Evolutionary conservation across 352 stramenopile genomes (phyloP).

Genomic region (Globisporangium acanthophoron): DNA sequence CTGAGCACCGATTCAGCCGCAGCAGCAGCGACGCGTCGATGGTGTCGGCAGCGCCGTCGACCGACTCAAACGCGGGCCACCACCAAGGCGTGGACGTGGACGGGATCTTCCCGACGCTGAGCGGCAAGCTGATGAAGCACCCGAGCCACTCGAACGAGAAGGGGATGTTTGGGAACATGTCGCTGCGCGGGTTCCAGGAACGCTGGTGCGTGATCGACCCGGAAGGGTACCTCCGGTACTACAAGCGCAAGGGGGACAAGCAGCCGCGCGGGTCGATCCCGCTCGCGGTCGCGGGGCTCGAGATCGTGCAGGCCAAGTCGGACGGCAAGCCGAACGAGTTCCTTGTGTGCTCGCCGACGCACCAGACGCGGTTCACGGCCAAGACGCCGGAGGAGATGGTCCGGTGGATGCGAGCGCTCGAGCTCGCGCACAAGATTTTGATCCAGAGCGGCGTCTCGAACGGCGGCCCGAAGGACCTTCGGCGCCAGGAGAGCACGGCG

Average conservation of each 20-base stretch:
- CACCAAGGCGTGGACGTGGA: conserved; percentile 1
- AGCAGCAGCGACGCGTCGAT: conserved; percentile 60
- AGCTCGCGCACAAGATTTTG: conserved; percentile 45
- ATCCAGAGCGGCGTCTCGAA: conserved; percentile 31
- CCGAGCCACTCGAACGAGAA: conserved; percentile 77
- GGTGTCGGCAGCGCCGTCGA: conserved; percentile 36
- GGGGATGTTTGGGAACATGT: conserved; percentile 75
- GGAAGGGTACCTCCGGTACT: conserved; percentile 62
- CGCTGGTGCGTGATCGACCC: conserved; percentile 71
- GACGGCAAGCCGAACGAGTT: conserved; percentile 73
- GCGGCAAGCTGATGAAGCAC: conserved; percentile 66
- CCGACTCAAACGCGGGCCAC: conserved; percentile 42
- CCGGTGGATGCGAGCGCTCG: conserved; percentile 57
- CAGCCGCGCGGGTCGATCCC: conserved; percentile 63
- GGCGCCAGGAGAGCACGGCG: conserved; percentile 18
- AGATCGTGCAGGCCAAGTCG: conserved; percentile 65
- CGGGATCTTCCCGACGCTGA: conserved; percentile 35
- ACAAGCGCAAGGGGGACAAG: conserved; percentile 76
- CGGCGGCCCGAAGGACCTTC: conserved; percentile 15
- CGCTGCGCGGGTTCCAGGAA: conserved; percentile 60
- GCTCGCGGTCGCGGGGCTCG: conserved; percentile 55
- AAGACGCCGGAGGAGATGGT: conserved; percentile 73
- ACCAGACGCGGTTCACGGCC: conserved; percentile 68
- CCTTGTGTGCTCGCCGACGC: conserved; percentile 65
- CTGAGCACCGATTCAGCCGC: conserved; percentile 25